A percentile compares a stretch with the other conserved stretches of the same genome.
Evolutionary conservation across 495 filamentous ascomycete species (phyloP).

Genomic region (Astrothelium macrocarpum): DNA sequence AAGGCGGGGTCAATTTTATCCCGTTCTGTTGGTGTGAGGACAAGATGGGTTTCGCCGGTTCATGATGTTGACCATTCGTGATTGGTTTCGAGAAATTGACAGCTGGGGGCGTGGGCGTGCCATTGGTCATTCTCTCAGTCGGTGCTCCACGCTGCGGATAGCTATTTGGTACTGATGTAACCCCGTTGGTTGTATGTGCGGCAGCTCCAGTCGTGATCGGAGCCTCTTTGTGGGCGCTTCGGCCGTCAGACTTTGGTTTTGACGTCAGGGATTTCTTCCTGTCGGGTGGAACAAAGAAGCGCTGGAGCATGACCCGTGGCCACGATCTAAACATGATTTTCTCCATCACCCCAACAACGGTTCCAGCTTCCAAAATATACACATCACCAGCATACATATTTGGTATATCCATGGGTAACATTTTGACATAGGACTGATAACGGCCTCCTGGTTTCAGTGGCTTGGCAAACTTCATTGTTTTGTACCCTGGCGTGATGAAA

Average conservation of each 20-base stretch:
- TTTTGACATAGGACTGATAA: conserved; percentile 11
- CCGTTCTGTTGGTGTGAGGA: background rate
- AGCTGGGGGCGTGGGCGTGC: background rate
- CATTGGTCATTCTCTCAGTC: background rate
- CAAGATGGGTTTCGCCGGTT: background rate
- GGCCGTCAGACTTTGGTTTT: background rate
- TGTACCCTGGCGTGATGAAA: conserved; percentile 35
- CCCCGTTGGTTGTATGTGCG: background rate
- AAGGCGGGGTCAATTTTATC: background rate
- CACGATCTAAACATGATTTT: conserved; percentile 3
- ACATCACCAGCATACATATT: conserved; percentile 18
- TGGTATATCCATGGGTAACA: conserved; percentile 8
- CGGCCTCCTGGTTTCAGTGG: background rate
- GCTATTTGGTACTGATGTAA: background rate
- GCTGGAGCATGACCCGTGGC: background rate
- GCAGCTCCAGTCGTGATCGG: conserved; percentile 7
- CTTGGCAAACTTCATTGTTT: conserved; percentile 18
- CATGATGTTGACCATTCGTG: background rate
- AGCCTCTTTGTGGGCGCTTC: conserved; percentile 13
- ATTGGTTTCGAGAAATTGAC: background rate
- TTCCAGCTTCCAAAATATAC: conserved; percentile 14
- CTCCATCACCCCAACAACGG: conserved; percentile 6
- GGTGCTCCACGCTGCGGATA: background rate
- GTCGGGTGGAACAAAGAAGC: background rate
- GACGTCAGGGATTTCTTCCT: background rate